These are phyloP conservation scores for Scleroderma citrinum DNA, from an alignment of 768 basidiomycete species.

Conservation along the genomic window DNA sequence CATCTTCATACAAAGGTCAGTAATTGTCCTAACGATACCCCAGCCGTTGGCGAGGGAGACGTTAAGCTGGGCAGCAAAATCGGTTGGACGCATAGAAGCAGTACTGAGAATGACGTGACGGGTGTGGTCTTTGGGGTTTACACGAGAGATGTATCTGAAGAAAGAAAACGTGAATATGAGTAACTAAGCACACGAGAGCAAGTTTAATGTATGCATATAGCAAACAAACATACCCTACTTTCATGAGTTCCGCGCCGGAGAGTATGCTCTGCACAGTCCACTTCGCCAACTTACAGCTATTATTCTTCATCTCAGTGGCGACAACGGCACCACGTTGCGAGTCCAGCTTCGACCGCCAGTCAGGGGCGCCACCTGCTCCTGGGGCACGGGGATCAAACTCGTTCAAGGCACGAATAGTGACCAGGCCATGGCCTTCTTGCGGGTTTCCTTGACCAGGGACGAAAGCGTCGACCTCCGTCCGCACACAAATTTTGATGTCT, in stretches of 20 bases:
- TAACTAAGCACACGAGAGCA: slow-evolving; percentile 8
- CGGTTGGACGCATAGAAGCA: slow-evolving; percentile 88
- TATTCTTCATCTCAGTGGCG: slow-evolving; percentile 99
- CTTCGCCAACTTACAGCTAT: slow-evolving; percentile 93
- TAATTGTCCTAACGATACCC: slow-evolving; percentile 95
- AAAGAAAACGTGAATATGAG: slow-evolving; percentile 2
- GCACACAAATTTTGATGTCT: slow-evolving; percentile 82
- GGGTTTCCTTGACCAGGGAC: slow-evolving; percentile 55
- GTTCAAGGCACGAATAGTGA: slow-evolving; percentile 92
- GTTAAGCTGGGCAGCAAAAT: slow-evolving; percentile 93
- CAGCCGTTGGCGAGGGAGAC: slow-evolving; percentile 94
- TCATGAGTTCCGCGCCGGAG: slow-evolving; percentile 93
- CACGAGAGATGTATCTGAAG: slow-evolving; percentile 87
- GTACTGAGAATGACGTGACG: slow-evolving; percentile 95
- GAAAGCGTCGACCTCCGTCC: slow-evolving; percentile 96
- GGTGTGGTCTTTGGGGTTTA: slow-evolving; percentile 88
- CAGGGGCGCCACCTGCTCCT: slow-evolving; percentile 93
- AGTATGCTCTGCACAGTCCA: slow-evolving; percentile 96
- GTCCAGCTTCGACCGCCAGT: slow-evolving; percentile 97
- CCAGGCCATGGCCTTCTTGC: slow-evolving; percentile 65
- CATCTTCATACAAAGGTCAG: slow-evolving; percentile 93
- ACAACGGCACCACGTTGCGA: slow-evolving; percentile 96
- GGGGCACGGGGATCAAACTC: slow-evolving; percentile 91
- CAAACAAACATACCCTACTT: slow-evolving; percentile 73
- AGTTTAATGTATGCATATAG: neutral